Evolutionary conservation across 257 asterid genomes (phyloP).

Genomic region (Sherardia arvensis): DNA sequence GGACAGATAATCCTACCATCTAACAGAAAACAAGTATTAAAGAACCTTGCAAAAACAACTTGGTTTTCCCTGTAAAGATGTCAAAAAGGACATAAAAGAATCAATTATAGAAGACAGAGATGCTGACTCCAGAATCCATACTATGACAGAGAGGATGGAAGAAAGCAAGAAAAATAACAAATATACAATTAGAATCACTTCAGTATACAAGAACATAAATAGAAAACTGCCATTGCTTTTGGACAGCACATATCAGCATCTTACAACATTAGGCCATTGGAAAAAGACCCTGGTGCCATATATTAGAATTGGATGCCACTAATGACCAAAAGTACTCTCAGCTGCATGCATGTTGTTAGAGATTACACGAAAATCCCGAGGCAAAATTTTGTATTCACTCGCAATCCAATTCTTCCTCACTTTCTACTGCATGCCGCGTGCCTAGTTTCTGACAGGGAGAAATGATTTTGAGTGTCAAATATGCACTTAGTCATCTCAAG

Average conservation of each 20-base stretch:
- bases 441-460: conserved; percentile 38
- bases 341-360: background rate
- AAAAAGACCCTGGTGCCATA: background rate
- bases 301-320: background rate
- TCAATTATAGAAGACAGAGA: background rate
- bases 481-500: background rate
- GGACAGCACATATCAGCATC: background rate
- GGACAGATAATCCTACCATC: background rate
- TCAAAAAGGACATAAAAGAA: background rate
- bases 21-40: background rate
- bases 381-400: conserved; percentile 1
- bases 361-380: background rate
- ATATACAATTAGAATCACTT: background rate
- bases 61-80: background rate
- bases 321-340: background rate
- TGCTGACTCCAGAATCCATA: background rate
- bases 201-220: background rate
- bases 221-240: background rate
- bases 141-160: background rate
- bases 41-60: background rate
- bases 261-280: background rate
- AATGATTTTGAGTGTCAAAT: background rate
- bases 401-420: conserved; percentile 19
- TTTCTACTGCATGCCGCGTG: conserved; percentile 20
- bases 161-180: background rate